Evolutionary conservation across 441 rosid genomes (phyloP).

Genomic region (Francoa sonchifolia): DNA sequence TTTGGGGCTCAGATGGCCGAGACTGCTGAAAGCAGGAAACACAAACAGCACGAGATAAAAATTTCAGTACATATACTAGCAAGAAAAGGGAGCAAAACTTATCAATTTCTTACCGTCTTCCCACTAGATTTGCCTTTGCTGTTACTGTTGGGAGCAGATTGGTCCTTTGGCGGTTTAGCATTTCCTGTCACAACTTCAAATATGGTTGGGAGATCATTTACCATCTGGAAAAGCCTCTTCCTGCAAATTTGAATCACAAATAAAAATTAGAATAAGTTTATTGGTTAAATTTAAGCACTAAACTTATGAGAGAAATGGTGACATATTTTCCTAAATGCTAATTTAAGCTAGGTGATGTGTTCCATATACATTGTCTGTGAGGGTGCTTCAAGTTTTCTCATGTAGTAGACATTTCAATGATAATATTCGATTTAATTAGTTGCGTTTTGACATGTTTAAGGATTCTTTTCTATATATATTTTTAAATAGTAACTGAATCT

Average conservation of each 20-base stretch:
- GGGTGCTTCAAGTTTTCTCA: too few relatives aligned
- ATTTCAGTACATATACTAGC: neutral
- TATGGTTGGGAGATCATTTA: slow-evolving; percentile 69
- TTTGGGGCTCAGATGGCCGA: slow-evolving; percentile 39
- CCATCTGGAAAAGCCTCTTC: slow-evolving; percentile 89
- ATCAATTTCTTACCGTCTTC: slow-evolving; percentile 36
- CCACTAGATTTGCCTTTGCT: slow-evolving; percentile 66
- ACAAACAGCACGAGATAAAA: slow-evolving; percentile 8
- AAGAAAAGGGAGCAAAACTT: neutral
- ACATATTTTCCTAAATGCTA: too few relatives aligned
- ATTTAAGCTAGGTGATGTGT: too few relatives aligned
- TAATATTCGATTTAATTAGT: too few relatives aligned
- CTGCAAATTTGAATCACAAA: slow-evolving; percentile 26
- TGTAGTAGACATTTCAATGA: too few relatives aligned
- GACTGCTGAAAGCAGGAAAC: slow-evolving; percentile 25
- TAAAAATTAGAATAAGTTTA: slow-evolving; percentile 9
- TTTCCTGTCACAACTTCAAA: slow-evolving; percentile 77
- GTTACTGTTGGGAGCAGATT: slow-evolving; percentile 40
- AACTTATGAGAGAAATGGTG: neutral
- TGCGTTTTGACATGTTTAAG: too few relatives aligned
- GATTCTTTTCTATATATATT: too few relatives aligned
- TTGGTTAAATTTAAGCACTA: neutral
- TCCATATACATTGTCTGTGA: too few relatives aligned
- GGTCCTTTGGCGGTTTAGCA: slow-evolving; percentile 60
- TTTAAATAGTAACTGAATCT: too few relatives aligned